Evolutionary conservation across 2,329 filamentous ascomycete genomes (phyloP).

Genomic region (Paraphoma chrysanthemicola): DNA sequence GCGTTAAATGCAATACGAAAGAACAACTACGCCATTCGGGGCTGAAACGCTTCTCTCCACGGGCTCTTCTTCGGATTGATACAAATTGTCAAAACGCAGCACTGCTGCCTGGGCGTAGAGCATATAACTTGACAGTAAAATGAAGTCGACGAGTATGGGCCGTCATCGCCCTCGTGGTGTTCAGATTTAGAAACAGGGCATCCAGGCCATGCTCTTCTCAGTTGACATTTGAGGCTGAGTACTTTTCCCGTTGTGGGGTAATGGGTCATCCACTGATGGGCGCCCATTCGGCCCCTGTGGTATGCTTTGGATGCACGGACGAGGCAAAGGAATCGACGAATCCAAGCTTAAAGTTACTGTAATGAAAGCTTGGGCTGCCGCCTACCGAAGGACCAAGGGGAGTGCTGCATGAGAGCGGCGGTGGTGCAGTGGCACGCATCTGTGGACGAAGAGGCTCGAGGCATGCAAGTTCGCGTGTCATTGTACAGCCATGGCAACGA

Average conservation of each 20-base stretch:
- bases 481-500: conserved; percentile 15
- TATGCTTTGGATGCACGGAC: conserved; percentile 10
- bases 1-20: conserved; percentile 14
- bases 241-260: conserved; percentile 33
- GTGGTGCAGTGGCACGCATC: conserved; percentile 32
- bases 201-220: conserved; percentile 28
- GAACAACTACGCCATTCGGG: conserved; percentile 20
- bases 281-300: conserved; percentile 20
- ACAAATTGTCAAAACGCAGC: conserved; percentile 11
- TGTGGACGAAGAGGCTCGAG: conserved; percentile 8
- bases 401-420: conserved; percentile 14
- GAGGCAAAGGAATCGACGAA: conserved; percentile 21
- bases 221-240: conserved; percentile 33
- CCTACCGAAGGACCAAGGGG: conserved; percentile 8
- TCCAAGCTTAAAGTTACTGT: conserved; percentile 10
- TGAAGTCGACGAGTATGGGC: conserved; percentile 30
- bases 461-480: conserved; percentile 12
- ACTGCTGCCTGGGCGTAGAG: conserved; percentile 20
- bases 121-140: conserved; percentile 32
- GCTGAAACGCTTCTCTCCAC: conserved; percentile 20
- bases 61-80: conserved; percentile 15
- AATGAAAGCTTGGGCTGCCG: conserved; percentile 17
- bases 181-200: conserved; percentile 26
- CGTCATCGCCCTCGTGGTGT: conserved; percentile 16
- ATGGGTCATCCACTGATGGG: conserved; percentile 14